Evolutionary conservation across 345 rosid species (phyloP).

Genomic region (Brassica carinata): DNA sequence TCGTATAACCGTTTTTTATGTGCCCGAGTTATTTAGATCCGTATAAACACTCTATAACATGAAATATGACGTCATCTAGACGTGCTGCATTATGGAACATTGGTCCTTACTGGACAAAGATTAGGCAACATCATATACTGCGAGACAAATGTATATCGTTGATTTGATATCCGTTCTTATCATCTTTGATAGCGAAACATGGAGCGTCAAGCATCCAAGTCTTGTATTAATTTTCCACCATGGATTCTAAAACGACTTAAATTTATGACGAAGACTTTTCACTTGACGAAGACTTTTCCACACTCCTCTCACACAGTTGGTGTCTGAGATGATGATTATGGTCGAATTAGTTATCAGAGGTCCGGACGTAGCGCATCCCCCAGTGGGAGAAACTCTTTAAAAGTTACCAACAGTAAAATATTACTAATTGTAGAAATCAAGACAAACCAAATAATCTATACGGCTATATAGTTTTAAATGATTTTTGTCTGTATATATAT

Average conservation of each 20-base stretch:
- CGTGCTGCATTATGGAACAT: too few species aligned
- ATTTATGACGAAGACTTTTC: neutral
- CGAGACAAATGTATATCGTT: neutral
- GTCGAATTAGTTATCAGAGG: constrained; percentile 39
- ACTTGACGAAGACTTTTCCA: neutral
- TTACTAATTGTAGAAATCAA: neutral
- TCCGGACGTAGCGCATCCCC: neutral
- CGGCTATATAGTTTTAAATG: neutral
- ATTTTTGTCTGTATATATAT: neutral
- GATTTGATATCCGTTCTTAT: neutral
- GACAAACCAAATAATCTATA: neutral
- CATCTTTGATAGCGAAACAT: neutral
- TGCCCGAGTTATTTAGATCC: too few species aligned
- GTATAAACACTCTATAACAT: too few species aligned
- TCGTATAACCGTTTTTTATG: too few species aligned
- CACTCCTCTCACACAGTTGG: constrained; percentile 45
- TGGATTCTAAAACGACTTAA: neutral
- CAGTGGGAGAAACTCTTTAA: constrained; percentile 9
- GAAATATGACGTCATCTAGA: too few species aligned
- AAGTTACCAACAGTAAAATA: too few species aligned
- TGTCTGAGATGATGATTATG: constrained; percentile 82
- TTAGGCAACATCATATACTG: too few species aligned
- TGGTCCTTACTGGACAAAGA: too few species aligned
- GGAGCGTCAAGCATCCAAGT: neutral
- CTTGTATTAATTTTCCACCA: neutral